phyloP scores from a whole-genome alignment of 768 basidiomycete genomes.

The Hypholoma fasciculare region DNA sequence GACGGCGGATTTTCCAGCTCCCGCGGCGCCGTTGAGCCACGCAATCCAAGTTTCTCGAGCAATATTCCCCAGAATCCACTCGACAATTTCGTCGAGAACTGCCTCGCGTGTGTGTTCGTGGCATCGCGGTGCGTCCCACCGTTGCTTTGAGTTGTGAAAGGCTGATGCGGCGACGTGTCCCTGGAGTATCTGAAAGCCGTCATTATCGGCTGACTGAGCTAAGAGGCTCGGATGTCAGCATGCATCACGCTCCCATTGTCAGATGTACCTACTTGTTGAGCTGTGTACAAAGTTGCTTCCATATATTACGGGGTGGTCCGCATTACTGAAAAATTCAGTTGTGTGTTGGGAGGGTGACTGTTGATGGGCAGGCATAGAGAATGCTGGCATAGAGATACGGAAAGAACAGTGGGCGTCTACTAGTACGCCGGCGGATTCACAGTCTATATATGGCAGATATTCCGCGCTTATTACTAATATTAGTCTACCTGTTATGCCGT shows the following conservation, averaged over 20 bases:
- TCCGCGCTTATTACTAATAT: no score
- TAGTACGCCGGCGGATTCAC: no score
- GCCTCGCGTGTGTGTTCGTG: constrained; percentile 13
- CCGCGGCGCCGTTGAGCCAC: constrained; percentile 15
- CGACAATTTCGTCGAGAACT: constrained; percentile 13
- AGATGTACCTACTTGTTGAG: no score
- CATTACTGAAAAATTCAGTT: no score
- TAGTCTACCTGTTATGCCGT: no score
- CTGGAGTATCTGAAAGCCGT: constrained; percentile 8
- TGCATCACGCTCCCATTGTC: background rate
- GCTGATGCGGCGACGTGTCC: constrained; percentile 7
- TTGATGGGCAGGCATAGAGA: no score
- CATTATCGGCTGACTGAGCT: background rate
- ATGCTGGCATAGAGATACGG: no score
- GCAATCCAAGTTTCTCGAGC: background rate
- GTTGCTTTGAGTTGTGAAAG: constrained; percentile 14
- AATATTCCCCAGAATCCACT: constrained; percentile 10
- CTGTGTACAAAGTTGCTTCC: no score
- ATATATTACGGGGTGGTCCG: no score
- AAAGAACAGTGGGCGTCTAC: no score
- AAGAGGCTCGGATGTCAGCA: background rate
- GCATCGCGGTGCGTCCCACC: constrained; percentile 13
- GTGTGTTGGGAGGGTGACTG: no score
- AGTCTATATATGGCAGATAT: no score
- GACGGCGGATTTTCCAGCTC: constrained; percentile 18